phyloP scores from a whole-genome alignment of 345 rosid genomes.

The Nephelium lappaceum region DNA sequence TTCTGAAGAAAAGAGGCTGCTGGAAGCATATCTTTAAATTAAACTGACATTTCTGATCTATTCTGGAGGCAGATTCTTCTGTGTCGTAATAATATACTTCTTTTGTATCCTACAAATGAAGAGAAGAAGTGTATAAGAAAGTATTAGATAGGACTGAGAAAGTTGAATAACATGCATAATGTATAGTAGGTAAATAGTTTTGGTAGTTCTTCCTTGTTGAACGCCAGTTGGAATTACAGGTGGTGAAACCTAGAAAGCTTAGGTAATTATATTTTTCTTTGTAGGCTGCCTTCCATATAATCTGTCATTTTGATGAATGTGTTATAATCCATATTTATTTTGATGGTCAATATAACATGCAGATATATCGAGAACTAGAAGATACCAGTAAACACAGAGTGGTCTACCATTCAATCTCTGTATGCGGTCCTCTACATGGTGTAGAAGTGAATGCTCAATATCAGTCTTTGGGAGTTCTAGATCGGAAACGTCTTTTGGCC shows the following conservation, averaged over 20 bases:
- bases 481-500: conserved; percentile 80
- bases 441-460: conserved; percentile 62
- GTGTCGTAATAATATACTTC: neutral
- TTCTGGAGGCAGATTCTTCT: neutral
- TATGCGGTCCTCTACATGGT: conserved; percentile 66
- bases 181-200: neutral
- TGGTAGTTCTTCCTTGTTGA: neutral
- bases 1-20: neutral
- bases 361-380: conserved; percentile 92
- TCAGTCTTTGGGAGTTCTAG: conserved; percentile 75
- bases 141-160: neutral
- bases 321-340: neutral
- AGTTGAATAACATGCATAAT: neutral
- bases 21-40: neutral
- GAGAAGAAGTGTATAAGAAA: neutral
- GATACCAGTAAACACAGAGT: conserved; percentile 54
- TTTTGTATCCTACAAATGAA: neutral
- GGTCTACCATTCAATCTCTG: conserved; percentile 70
- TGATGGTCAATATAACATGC: conserved; percentile 33
- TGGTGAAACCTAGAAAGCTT: neutral
- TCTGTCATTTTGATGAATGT: neutral
- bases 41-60: neutral
- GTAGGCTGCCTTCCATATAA: neutral
- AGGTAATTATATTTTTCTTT: conserved; percentile 1
- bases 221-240: neutral